Base-by-base conservation (phyloP, 2,329 filamentous ascomycete genomes). In the Aspergillus melleus region DNA sequence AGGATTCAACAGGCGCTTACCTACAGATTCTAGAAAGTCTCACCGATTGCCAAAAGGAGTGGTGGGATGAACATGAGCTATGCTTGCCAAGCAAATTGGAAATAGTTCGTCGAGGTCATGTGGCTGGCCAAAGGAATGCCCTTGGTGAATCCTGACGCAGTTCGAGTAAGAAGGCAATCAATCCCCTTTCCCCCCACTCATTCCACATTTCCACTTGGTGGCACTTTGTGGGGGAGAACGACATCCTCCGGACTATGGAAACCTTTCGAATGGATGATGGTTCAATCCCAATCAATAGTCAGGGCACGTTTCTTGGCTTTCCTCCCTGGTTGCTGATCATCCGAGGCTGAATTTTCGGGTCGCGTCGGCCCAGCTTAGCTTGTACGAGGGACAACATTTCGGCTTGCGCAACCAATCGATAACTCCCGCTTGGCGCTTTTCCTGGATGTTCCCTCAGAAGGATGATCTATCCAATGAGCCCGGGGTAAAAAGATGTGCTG, bases 281-380 rank as follows among this genome's bases (percentile, higher is more conserved):
- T 47, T 42, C 16, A 26, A 42, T 53, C 24, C 26, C 53, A 20
- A 22, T 14, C 42, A 52, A 56, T 63, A 66, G 60, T 66, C 65
- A 64, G 61, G 61, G 63, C 60, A 61, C 32, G 58, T 58, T 61
- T 61, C 63, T 67, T 66, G 64, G 66, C 63, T 63, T 52, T 59
- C 62, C 62, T 68, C 61, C 68, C 68, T 71, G 60, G 66, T 61
- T 62, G 70, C 64, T 66, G 70, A 73, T 72, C 70, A 68, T 68
- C 71, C 69, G 70, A 71, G 66, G 70, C 63, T 69, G 62, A 61
- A 59, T 60, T 62, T 59, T 68, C 68, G 71, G 69, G 56, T 67
- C 60, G 65, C 62, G 56, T 68, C 66, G 68, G 66, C 53, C 60
- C 58, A 26, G 58, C 46, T 60, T 32, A 32, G 57, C 57, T 60